Base-by-base conservation (phyloP, 192 early-diverging fungal species). In the Chytriomyces confervae region DNA sequence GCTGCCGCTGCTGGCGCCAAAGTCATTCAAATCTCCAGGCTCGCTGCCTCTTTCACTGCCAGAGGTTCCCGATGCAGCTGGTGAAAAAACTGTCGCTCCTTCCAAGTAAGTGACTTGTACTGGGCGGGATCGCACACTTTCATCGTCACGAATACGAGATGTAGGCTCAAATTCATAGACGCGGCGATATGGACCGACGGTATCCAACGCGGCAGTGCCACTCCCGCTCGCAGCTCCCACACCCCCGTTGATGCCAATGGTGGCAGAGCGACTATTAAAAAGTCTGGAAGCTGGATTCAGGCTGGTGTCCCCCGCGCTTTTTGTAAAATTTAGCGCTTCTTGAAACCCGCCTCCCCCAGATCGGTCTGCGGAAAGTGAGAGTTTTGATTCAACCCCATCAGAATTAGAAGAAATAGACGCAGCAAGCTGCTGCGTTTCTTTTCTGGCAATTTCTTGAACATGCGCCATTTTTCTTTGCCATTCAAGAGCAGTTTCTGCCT, bases 141-240 rank as follows among this genome's bases (percentile, higher is more conserved):
- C 50, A 16, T 53, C 62, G 43, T 80, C 70, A 45, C 50, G 23
- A 64, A 9, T 51, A 29, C 77, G 44, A 23, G 77, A 23, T 47
- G 50, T n/a, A 64, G 67, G 18, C n/a, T 74, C 76, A 63, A 69
- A 84, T 47, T 86, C 84, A 65, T 83, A 86, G 6, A 86, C 79
- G 9, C 79, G 66, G 10, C 85, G 77, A 73, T 86, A 86, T 8
- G 82, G 85, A 2, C 85, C 85, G 50, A 86, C 82, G 20, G 73
- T 50, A 20, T 62, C 74, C 7, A 84, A 5, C 13, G 29, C 18
- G 16, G 68, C 66, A 69, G 61, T 13, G 2, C 46, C 63, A 24
- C 64, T 18, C 20, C 49, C 29, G 23, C 46, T 18, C n/a, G 75
- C 20, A 7, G 44, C 18, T 7, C 65, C 23, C 1, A 23, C 20